These are phyloP conservation scores for Vinca major DNA, from an alignment of 305 asterid genomes.

Conservation along the genomic window DNA sequence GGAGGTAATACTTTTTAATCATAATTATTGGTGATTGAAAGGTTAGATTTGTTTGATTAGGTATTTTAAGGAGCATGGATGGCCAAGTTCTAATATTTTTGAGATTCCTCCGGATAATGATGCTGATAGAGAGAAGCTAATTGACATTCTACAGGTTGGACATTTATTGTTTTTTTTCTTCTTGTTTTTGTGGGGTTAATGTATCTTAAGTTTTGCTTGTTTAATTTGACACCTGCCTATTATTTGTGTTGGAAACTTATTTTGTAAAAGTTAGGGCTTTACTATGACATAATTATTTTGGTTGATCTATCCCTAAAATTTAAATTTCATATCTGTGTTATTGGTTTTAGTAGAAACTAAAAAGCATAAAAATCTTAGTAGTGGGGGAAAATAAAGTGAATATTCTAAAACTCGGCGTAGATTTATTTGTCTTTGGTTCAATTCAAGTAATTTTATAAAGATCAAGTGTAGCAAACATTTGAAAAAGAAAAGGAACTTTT, in stretches of 20 bases:
- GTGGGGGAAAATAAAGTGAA: neutral
- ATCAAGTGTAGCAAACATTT: neutral
- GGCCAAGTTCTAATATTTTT: constrained; percentile 71
- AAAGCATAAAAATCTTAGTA: neutral
- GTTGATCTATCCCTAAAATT: neutral
- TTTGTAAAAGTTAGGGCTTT: neutral
- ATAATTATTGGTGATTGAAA: constrained; percentile 2
- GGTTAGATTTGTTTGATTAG: constrained; percentile 22
- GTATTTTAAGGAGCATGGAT: constrained; percentile 90
- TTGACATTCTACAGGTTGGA: constrained; percentile 69
- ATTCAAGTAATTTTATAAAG: neutral
- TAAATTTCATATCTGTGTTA: neutral
- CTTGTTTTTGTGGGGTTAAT: too few species aligned
- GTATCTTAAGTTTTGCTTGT: neutral
- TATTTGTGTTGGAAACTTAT: neutral
- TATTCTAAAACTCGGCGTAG: neutral
- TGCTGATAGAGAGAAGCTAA: constrained; percentile 55
- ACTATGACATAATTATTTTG: neutral
- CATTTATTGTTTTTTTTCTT: neutral
- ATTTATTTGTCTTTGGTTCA: neutral
- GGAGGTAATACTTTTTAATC: too few species aligned
- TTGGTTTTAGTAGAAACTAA: too few species aligned
- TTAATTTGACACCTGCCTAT: neutral
- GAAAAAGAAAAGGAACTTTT: too few species aligned
- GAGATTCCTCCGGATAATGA: constrained; percentile 53